A percentile compares a stretch with the other conserved stretches of the same genome.
Evolutionary conservation across 176 grass and related monocot genomes (phyloP).

Genomic region (Oryza glaberrima): DNA sequence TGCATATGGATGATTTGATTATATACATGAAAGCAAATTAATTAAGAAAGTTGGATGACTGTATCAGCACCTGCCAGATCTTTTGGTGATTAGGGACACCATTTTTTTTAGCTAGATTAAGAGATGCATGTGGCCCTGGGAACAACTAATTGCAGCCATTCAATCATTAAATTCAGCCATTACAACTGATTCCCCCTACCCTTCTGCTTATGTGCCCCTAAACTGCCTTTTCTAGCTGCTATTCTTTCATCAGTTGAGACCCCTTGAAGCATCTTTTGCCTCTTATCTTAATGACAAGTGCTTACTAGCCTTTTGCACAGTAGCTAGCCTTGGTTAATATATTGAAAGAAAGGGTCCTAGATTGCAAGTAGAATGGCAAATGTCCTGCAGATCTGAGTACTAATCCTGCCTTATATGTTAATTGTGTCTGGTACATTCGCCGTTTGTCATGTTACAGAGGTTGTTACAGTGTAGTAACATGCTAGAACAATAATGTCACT

Average conservation of each 20-base stretch:
- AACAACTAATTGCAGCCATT: constrained; percentile 70
- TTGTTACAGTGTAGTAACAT: constrained; percentile 53
- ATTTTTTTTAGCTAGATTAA: constrained; percentile 43
- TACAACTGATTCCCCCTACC: constrained; percentile 57
- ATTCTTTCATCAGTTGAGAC: constrained; percentile 36
- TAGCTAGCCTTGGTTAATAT: constrained; percentile 35
- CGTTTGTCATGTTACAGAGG: constrained; percentile 42
- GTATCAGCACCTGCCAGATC: constrained; percentile 68
- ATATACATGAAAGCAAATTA: constrained; percentile 24
- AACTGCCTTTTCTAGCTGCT: constrained; percentile 48
- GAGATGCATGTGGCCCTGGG: constrained; percentile 58
- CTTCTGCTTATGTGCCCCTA: constrained; percentile 40
- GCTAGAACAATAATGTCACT: constrained; percentile 30
- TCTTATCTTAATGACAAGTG: constrained; percentile 72
- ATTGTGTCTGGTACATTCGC: constrained; percentile 39
- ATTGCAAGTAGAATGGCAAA: constrained; percentile 41
- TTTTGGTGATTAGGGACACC: constrained; percentile 34
- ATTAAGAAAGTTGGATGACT: constrained; percentile 51
- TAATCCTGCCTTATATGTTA: constrained; percentile 44
- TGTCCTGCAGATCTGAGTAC: constrained; percentile 58
- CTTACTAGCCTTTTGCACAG: constrained; percentile 49
- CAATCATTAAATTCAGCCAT: constrained; percentile 66
- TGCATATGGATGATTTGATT: constrained; percentile 50
- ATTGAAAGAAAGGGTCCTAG: constrained; percentile 41
- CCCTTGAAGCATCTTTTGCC: constrained; percentile 54